These are phyloP conservation scores for Cerioporus squamosus DNA, from an alignment of 1,284 basidiomycete species.

Conservation along the genomic window DNA sequence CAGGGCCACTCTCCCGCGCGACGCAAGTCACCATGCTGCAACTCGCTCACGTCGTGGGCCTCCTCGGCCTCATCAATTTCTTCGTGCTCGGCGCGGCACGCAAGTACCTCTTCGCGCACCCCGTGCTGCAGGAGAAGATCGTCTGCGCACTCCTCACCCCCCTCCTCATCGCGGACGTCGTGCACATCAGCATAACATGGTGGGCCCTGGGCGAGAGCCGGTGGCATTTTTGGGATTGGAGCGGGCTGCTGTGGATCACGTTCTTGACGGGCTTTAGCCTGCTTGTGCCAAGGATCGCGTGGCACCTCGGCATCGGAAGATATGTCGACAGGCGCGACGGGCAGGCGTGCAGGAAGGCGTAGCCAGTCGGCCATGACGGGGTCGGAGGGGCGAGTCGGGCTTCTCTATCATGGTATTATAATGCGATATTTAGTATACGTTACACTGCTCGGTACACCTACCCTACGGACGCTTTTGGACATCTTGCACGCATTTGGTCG, in stretches of 20 bases:
- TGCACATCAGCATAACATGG: constrained; percentile 67
- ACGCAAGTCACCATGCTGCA: constrained; percentile 70
- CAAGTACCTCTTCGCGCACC: constrained; percentile 57
- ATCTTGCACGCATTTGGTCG: not conserved
- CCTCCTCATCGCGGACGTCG: constrained; percentile 67
- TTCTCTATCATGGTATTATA: constrained; percentile 2
- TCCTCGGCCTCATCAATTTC: constrained; percentile 70
- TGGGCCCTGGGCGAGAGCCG: constrained; percentile 73
- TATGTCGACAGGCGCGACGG: constrained; percentile 71
- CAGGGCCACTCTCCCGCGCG: constrained; percentile 56
- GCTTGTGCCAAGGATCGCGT: constrained; percentile 68
- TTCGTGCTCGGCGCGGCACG: constrained; percentile 66
- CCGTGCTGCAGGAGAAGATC: constrained; percentile 72
- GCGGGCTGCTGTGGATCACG: constrained; percentile 68
- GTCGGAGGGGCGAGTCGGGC: not conserved
- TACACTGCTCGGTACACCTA: constrained; percentile 21
- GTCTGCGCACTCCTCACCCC: constrained; percentile 65
- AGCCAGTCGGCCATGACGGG: constrained; percentile 8
- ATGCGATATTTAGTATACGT: constrained; percentile 15
- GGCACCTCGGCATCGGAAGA: constrained; percentile 74
- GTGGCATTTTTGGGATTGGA: constrained; percentile 66
- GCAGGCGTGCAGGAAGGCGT: constrained; percentile 25
- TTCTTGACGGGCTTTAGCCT: constrained; percentile 65
- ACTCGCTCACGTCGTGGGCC: constrained; percentile 75
- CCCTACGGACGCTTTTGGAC: constrained; percentile 11